Conservation (phyloP, 1,284 basidiomycete species). For the Naganishia sp. region DNA sequence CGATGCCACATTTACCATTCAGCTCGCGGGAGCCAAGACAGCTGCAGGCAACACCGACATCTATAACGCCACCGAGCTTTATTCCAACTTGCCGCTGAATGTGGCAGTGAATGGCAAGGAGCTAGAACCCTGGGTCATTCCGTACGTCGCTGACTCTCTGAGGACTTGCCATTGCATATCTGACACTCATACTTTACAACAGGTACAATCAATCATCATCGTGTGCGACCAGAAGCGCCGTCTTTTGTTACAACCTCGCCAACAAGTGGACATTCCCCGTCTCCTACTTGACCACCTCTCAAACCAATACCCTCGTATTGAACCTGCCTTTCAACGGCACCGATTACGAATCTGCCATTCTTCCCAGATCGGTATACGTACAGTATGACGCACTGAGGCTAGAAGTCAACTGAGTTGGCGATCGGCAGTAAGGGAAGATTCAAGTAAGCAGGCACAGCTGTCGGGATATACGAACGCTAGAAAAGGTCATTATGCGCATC, state of each 20-base stretch:
- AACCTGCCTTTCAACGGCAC: conserved; percentile 43
- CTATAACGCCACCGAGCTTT: conserved; percentile 30
- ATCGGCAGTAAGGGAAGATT: too few species aligned
- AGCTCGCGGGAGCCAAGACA: conserved; percentile 39
- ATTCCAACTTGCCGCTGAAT: conserved; percentile 32
- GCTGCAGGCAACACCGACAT: conserved; percentile 42
- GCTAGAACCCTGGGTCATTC: conserved; percentile 37
- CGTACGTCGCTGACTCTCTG: conserved; percentile 30
- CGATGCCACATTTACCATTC: conserved; percentile 38
- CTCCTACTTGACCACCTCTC: conserved; percentile 32
- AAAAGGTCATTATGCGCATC: too few species aligned
- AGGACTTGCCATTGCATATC: background rate
- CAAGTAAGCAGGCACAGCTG: too few species aligned
- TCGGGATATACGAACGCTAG: too few species aligned
- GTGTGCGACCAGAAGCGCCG: conserved; percentile 39
- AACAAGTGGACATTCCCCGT: conserved; percentile 39
- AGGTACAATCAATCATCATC: conserved; percentile 40
- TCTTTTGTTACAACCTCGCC: conserved; percentile 40
- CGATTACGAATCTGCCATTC: conserved; percentile 9
- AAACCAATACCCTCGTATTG: conserved; percentile 38
- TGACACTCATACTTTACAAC: background rate
- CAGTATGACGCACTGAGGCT: conserved; percentile 6
- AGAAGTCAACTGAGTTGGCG: background rate
- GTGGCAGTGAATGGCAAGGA: conserved; percentile 40
- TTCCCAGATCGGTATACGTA: conserved; percentile 5